Evolutionary conservation across 1,284 basidiomycete genomes (phyloP).

Genomic region (Polyporus tsugae): DNA sequence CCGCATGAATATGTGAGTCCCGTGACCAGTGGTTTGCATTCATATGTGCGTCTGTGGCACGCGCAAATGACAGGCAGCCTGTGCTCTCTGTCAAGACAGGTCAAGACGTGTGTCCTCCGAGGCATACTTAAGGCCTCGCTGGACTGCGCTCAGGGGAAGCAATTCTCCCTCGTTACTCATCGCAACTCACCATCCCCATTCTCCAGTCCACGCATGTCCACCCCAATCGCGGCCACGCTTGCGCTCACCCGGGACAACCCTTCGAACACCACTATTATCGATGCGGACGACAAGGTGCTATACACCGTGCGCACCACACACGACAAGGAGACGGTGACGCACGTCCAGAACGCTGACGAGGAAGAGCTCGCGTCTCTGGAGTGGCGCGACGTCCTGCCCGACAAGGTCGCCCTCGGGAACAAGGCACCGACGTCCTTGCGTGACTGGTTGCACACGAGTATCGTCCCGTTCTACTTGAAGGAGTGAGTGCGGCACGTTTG

Average conservation of each 20-base stretch:
- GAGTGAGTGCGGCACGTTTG: conserved; percentile 40
- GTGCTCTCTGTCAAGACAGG: background rate
- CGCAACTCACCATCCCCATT: background rate
- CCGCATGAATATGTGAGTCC: no score
- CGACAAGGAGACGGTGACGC: conserved; percentile 43
- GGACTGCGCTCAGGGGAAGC: background rate
- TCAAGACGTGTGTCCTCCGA: background rate
- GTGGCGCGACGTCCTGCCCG: conserved; percentile 36
- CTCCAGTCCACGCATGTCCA: background rate
- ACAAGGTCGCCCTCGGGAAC: conserved; percentile 32
- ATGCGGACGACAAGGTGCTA: conserved; percentile 45
- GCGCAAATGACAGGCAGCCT: conserved; percentile 7
- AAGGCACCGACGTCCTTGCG: conserved; percentile 36
- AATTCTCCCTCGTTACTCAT: background rate
- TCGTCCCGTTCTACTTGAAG: conserved; percentile 49
- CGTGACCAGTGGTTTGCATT: no score
- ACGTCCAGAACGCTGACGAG: conserved; percentile 41
- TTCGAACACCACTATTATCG: conserved; percentile 50
- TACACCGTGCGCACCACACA: conserved; percentile 51
- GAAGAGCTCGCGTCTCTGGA: conserved; percentile 36
- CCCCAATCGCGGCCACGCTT: conserved; percentile 36
- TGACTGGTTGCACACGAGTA: conserved; percentile 53
- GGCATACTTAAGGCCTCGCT: background rate
- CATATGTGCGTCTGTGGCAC: background rate
- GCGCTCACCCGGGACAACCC: conserved; percentile 52